Evolutionary conservation across 768 basidiomycete species (phyloP).

Genomic region (Rhodotorula toruloides): DNA sequence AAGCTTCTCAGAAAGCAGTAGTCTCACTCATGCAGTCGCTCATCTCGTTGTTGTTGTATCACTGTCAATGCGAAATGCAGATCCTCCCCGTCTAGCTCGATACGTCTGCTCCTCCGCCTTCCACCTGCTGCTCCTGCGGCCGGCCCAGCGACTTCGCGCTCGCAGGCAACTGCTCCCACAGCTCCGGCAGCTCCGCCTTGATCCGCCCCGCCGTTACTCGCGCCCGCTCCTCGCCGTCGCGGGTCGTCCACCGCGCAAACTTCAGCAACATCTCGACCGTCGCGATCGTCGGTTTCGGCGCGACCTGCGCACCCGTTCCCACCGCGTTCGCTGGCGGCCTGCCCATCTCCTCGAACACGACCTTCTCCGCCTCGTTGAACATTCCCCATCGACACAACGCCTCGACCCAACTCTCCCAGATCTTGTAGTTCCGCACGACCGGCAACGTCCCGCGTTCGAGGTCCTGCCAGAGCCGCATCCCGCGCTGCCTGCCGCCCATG

Average conservation of each 20-base stretch:
- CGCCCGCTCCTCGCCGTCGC: background rate
- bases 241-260: constrained; percentile 29
- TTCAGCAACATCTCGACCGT: constrained; percentile 31
- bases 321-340: background rate
- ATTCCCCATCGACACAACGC: constrained; percentile 69
- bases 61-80: too few species aligned
- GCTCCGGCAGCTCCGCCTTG: constrained; percentile 6
- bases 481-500: constrained; percentile 48
- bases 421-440: constrained; percentile 56
- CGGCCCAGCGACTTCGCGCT: constrained; percentile 5
- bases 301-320: background rate
- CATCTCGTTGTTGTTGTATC: constrained; percentile 9
- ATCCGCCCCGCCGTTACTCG: constrained; percentile 1
- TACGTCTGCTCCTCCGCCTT: background rate
- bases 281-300: constrained; percentile 3
- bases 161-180: constrained; percentile 16
- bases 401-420: constrained; percentile 80
- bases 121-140: background rate
- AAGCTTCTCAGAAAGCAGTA: background rate
- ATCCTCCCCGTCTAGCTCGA: background rate
- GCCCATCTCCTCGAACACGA: constrained; percentile 62
- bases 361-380: constrained; percentile 62
- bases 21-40: too few species aligned
- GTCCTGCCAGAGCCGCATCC: constrained; percentile 56
- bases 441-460: constrained; percentile 45